Conservation (phyloP, 495 filamentous ascomycete genomes). For the Staphylotrichum tortipilum region DNA sequence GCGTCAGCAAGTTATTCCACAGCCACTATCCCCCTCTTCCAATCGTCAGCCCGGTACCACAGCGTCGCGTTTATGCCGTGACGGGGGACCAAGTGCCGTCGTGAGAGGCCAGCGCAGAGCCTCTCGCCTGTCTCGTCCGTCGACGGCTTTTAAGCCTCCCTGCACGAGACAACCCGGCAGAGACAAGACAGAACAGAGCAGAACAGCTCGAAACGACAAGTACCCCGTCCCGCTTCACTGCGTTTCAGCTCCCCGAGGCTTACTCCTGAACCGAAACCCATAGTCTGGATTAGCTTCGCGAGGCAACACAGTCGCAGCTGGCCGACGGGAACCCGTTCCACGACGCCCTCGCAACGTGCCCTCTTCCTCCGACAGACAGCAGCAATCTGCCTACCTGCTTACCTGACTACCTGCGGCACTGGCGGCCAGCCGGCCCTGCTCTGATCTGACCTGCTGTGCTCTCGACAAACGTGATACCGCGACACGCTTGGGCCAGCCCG, state of each 20-base stretch:
- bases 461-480: constrained; percentile 8
- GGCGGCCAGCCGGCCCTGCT: no score
- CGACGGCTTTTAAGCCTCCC: no score
- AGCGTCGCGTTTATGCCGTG: background rate
- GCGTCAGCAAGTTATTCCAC: no score
- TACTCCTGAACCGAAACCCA: background rate
- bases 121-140: background rate
- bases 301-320: constrained; percentile 17
- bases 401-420: no score
- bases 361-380: constrained; percentile 4
- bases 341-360: constrained; percentile 12
- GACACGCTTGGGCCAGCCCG: constrained; percentile 11
- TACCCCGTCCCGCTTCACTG: no score
- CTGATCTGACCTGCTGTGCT: constrained; percentile 7
- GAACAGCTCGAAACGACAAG: no score
- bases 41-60: background rate
- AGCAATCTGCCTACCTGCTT: no score
- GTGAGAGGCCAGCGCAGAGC: constrained; percentile 2
- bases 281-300: constrained; percentile 17
- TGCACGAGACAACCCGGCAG: no score
- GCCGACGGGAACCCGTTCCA: constrained; percentile 12
- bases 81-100: background rate
- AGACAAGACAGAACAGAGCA: no score
- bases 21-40: no score
- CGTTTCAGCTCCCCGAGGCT: background rate